Evolutionary conservation across 495 filamentous ascomycete species (phyloP).

Genomic region (Penicillium coffeae): DNA sequence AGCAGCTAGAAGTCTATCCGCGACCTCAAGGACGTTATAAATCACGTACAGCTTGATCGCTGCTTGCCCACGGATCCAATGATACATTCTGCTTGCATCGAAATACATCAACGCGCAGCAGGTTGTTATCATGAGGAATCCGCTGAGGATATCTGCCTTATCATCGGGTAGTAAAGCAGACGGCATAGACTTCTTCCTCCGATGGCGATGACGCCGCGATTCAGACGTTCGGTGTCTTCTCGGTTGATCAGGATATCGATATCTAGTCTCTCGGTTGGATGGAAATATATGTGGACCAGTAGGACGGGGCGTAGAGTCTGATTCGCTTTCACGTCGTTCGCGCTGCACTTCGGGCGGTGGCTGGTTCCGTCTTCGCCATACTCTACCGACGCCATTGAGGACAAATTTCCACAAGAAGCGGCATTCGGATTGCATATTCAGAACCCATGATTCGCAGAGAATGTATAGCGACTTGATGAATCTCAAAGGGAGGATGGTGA

Average conservation of each 20-base stretch:
- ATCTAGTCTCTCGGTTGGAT: conserved; percentile 21
- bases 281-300: conserved; percentile 2
- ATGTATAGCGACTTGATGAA: conserved; percentile 82
- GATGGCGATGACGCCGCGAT: conserved; percentile 52
- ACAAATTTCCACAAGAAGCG: conserved; percentile 68
- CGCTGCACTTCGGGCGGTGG: conserved; percentile 16
- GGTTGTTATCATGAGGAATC: conserved; percentile 76
- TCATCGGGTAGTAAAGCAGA: conserved; percentile 80
- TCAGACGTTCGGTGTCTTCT: conserved; percentile 31
- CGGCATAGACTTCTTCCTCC: conserved; percentile 75
- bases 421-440: conserved; percentile 60
- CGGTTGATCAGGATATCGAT: conserved; percentile 17
- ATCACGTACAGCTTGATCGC: conserved; percentile 99
- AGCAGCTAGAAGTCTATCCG: conserved; percentile 82
- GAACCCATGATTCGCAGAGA: conserved; percentile 66
- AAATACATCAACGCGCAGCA: conserved; percentile 85
- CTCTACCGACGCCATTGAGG: conserved; percentile 66
- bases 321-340: conserved; percentile 21
- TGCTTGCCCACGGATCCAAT: conserved; percentile 91
- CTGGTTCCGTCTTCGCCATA: conserved; percentile 63
- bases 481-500: conserved; percentile 88
- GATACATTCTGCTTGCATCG: conserved; percentile 97
- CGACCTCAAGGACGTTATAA: conserved; percentile 90
- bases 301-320: conserved; percentile 21
- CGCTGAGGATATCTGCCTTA: conserved; percentile 93